Evolutionary conservation across 2,329 filamentous ascomycete genomes (phyloP), one percentile per base, ranked within the genome.

Genomic region (Rosellinia necatrix): DNA sequence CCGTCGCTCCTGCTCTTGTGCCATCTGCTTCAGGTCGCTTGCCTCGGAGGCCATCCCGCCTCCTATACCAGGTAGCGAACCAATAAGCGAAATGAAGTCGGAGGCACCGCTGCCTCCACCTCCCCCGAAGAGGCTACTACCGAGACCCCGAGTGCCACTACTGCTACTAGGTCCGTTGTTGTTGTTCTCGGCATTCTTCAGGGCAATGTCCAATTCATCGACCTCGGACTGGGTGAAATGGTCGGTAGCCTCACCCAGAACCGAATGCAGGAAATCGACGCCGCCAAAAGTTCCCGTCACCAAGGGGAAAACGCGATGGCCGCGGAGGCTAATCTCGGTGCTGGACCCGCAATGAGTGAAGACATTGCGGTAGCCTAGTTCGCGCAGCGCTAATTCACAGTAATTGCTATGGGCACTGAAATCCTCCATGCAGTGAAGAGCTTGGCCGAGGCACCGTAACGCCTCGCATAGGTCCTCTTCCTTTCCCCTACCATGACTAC

Each of bases 191-290:
- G 89, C 89, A 60, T 87, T 87, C 62, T 87, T 85, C 41, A 94
- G 79, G 3, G 87, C 89, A 59, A 87, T 74, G 63, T 94, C 88
- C 66, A 93, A 85, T 71, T 93, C 88, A 54, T 92, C 89, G 30
- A 94, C 86, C 70, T 93, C 90, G 13, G 89, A 91, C 70, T 94
- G 90, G 2, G 90, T 90, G 68, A 94, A 91, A 69, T 92, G 89
- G 68, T 94, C 90, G 9, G 84, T 90, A 27, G 90, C 90, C 71
- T 93, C 90, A 54, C 88, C 83, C 44, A 85, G 74, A 25, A 91
- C 89, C 1, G 89, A 92, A 71, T 94, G 90, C 63, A 93, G 76
- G 70, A 94, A 94, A 71, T 93, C 90, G 2, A 93, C 90, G 62
- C 85, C 90, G 35, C 90, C 90, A 72, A 94, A 94, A 0, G 82